These are phyloP conservation scores for Lignosus rhinocerotis DNA, from an alignment of 1,284 basidiomycete species.

Conservation along the genomic window DNA sequence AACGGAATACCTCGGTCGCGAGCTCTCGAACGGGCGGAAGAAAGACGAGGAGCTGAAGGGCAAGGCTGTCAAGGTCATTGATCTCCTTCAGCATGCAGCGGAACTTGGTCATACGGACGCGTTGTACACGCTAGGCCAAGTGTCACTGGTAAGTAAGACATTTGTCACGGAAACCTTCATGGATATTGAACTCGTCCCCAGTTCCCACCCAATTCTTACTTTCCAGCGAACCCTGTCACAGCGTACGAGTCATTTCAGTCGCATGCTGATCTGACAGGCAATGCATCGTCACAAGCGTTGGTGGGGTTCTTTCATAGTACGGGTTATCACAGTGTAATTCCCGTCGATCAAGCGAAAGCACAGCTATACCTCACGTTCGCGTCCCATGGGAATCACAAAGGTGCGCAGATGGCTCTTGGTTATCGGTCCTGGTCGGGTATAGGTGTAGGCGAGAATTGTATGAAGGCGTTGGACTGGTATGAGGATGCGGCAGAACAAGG, in stretches of 20 bases:
- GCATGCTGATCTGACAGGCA: conserved; percentile 70
- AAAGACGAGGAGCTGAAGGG: conserved; percentile 62
- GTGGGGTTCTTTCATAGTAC: conserved; percentile 88
- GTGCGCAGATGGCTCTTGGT: conserved; percentile 90
- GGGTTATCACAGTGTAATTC: conserved; percentile 75
- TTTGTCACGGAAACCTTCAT: background rate
- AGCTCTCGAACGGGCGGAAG: conserved; percentile 44
- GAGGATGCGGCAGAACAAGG: conserved; percentile 84
- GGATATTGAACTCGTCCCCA: conserved; percentile 29
- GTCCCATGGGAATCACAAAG: conserved; percentile 82
- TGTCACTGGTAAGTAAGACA: conserved; percentile 66
- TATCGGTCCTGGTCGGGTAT: conserved; percentile 98
- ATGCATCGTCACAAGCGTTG: conserved; percentile 82
- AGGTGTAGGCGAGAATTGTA: conserved; percentile 85
- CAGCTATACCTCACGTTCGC: conserved; percentile 94
- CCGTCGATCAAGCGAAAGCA: conserved; percentile 72
- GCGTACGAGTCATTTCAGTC: conserved; percentile 61
- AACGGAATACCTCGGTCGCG: conserved; percentile 41
- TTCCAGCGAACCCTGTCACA: conserved; percentile 56
- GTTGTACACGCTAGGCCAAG: conserved; percentile 65
- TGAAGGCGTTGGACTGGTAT: conserved; percentile 83
- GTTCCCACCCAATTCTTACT: conserved; percentile 72
- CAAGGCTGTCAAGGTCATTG: conserved; percentile 75
- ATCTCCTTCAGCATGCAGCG: conserved; percentile 76
- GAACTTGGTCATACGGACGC: conserved; percentile 80